Evolutionary conservation across 225 moss, liverwort and hornwort species (phyloP), one percentile per base, ranked within the genome.

Genomic region (Physcomitrellopsis africana): DNA sequence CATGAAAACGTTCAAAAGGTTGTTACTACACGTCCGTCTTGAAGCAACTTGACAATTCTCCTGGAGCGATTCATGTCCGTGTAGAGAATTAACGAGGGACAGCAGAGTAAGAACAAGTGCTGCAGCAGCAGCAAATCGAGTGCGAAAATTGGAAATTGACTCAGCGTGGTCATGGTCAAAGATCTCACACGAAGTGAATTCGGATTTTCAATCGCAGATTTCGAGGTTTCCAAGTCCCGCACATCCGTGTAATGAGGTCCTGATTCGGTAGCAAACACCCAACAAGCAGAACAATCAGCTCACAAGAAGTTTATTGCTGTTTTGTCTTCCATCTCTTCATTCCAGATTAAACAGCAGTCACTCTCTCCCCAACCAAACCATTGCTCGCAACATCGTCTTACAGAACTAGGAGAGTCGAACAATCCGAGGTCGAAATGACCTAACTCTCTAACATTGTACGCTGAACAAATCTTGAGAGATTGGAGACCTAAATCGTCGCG

Each of bases 151-250:
- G 41, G 51, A 69, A 63, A 42, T 20, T 14, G 15, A 60, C 45
- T 23, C 0, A 19, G 26, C 11, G 24, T n/a, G n/a, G 74, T 52
- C 44, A 64, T 60, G 15, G 37, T 15, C 3, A 6, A 13, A 14
- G 67, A 29, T 0, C 64, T 68, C 62, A 83, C 83, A 3, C 61
- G 16, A 14, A 43, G 51, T 24, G 41, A 45, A 52, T 44, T 45
- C 16, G 29, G 49, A 0, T 69, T 45, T 17, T 47, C 62, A 0
- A 64, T 63, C 18, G 44, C 53, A 63, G 59, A 68, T 51, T 59
- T 12, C 17, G 58, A 60, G 41, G n/a, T 60, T 42, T n/a, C 18
- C 18, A n/a, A 53, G 53, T 32, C 49, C 55, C 70, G 53, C 9
- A 51, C 24, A 9, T 47, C 10, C 27, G 19, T 2, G 10, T 55